These are phyloP conservation scores for Nematocida sp. DNA, from an alignment of 371 early-diverging fungal species.

Conservation along the genomic window DNA sequence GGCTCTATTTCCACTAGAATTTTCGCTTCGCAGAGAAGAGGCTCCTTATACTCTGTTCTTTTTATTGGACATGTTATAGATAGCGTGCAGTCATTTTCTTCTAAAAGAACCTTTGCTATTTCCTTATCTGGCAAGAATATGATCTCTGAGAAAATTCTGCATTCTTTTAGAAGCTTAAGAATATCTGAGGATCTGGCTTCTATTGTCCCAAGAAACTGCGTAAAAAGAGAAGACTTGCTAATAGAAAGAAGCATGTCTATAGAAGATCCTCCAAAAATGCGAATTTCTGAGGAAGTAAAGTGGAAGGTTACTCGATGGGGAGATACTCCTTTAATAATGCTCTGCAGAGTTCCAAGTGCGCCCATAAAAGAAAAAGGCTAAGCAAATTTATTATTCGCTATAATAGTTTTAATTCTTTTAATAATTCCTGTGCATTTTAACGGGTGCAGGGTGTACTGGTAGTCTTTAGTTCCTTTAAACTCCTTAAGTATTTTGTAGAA, in stretches of 20 bases:
- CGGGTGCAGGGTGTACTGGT: neutral
- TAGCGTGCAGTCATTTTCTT: constrained; percentile 21
- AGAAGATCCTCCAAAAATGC: constrained; percentile 3
- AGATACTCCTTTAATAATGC: constrained; percentile 16
- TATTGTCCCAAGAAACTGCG: neutral
- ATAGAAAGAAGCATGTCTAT: constrained; percentile 31
- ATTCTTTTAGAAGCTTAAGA: constrained; percentile 8
- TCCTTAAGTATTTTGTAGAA: constrained; percentile 7
- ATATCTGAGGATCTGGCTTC: constrained; percentile 15
- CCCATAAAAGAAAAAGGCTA: constrained; percentile 10
- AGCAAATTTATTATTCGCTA: neutral
- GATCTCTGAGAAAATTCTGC: constrained; percentile 37
- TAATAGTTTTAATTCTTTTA: constrained; percentile 31
- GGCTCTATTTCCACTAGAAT: constrained; percentile 16
- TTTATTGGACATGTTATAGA: constrained; percentile 11
- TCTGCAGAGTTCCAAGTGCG: neutral
- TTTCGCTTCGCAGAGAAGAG: neutral
- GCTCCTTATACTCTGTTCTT: neutral
- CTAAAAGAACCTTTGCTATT: neutral
- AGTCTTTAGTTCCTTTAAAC: neutral
- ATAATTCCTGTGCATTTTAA: constrained; percentile 34
- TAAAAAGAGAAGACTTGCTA: constrained; percentile 3
- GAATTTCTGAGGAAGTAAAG: constrained; percentile 2
- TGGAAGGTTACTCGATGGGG: neutral
- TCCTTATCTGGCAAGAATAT: neutral